Evolutionary conservation across 1,139 yeast genomes (phyloP).

Genomic region (Trichomonascaceae sp.): DNA sequence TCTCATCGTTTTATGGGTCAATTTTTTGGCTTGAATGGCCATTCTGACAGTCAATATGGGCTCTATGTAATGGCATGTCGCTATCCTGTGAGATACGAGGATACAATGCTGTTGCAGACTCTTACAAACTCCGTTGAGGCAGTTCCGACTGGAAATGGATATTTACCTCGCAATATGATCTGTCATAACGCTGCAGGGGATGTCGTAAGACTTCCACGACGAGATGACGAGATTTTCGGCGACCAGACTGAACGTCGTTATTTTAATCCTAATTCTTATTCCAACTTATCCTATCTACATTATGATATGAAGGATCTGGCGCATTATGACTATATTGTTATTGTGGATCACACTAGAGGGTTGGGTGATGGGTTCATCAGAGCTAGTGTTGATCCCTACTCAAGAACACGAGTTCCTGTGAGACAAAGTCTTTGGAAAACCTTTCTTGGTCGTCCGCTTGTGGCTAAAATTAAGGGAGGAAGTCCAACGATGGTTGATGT

Average conservation of each 20-base stretch:
- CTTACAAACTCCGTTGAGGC: conserved; percentile 7
- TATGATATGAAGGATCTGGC: conserved; percentile 12
- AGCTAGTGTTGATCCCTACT: conserved; percentile 23
- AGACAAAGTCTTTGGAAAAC: conserved; percentile 24
- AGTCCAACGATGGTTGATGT: conserved; percentile 46
- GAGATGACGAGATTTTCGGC: not conserved
- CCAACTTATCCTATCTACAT: conserved; percentile 12
- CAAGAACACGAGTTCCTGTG: conserved; percentile 31
- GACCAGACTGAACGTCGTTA: conserved; percentile 1
- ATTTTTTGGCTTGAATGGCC: conserved; percentile 7
- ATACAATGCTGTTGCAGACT: not conserved
- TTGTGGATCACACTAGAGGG: conserved; percentile 29
- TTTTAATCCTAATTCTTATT: conserved; percentile 8
- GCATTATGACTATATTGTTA: conserved; percentile 44
- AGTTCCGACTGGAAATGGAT: conserved; percentile 9
- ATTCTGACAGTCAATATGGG: conserved; percentile 14
- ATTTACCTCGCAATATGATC: conserved; percentile 14
- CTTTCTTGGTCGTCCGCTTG: conserved; percentile 23
- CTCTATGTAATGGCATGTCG: conserved; percentile 21
- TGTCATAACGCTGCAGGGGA: conserved; percentile 25
- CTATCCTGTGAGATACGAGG: conserved; percentile 12
- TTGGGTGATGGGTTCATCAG: conserved; percentile 28
- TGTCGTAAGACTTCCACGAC: conserved; percentile 19
- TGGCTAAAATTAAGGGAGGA: conserved; percentile 36
- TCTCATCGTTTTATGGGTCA: conserved; percentile 2